phyloP scores from a whole-genome alignment of 306 rosid species.

The Ammopiptanthus mongolicus region DNA sequence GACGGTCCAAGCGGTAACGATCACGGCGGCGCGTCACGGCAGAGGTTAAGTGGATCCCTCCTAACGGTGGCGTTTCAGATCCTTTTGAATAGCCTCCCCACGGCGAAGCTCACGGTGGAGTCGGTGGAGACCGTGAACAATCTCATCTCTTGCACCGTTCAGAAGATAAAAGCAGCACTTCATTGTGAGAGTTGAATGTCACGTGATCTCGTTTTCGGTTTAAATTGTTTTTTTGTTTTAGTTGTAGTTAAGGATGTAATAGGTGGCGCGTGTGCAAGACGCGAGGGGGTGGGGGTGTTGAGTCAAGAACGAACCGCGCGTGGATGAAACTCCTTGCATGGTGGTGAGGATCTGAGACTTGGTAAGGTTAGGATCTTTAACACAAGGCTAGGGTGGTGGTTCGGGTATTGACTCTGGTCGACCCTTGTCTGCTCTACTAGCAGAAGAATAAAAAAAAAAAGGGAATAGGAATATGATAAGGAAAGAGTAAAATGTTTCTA shows the following conservation, averaged over 20 bases:
- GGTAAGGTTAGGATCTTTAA: constrained; percentile 25
- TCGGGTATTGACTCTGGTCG: constrained; percentile 98
- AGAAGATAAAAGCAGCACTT: constrained; percentile 83
- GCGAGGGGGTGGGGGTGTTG: constrained; percentile 52
- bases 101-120: constrained; percentile 88
- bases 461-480: background rate
- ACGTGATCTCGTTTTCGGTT: background rate
- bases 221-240: background rate
- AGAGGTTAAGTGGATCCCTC: constrained; percentile 57
- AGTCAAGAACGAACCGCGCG: constrained; percentile 99
- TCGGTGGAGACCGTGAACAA: constrained; percentile 96
- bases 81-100: constrained; percentile 78
- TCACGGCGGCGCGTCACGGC: background rate
- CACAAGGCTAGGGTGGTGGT: constrained; percentile 74
- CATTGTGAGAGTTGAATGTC: constrained; percentile 49
- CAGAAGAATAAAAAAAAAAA: background rate
- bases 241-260: background rate
- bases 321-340: constrained; percentile 41
- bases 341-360: constrained; percentile 30
- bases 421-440: constrained; percentile 26
- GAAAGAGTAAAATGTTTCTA: background rate
- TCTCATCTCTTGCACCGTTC: constrained; percentile 82
- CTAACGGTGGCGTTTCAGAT: constrained; percentile 91
- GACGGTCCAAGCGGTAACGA: constrained; percentile 37
- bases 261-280: constrained; percentile 29